Base-by-base conservation (phyloP, 805 yeast genomes). In the Candida krabiensis region DNA sequence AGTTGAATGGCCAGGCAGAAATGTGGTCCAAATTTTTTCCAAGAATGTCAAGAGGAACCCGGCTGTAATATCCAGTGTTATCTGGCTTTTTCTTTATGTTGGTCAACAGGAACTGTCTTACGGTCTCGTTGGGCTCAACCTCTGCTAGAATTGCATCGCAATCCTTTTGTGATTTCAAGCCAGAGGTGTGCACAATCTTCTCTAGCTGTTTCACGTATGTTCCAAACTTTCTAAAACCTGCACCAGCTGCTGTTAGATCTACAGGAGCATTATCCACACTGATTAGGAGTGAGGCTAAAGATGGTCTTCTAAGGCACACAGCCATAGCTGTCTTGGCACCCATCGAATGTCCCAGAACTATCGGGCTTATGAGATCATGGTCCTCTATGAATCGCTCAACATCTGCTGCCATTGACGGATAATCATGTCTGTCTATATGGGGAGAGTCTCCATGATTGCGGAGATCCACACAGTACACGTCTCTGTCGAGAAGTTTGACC, bases 311-410 rank as follows among this genome's bases (percentile, higher is more conserved):
- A 41, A 93, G 65, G 0, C 87, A 82, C 4, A 85, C 68, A 0
- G 93, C 89, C 97, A 91, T 90, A 5, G 83, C 96, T 0, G 91
- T 75, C 55, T 91, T 90, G 4, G 96, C 99, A 5, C 99, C 99
- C 93, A 86, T 83, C 0, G 91, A 83, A 57, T 85, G 93, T 0
- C 95, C 95, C 13, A 85, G 64, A 14, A 85, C 42, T n/a, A 85
- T 75, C 0, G 86, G 83, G 35, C 73, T 70, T 9, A 56, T 49
- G 30, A 71, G 49, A 2, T 60, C 48, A 7, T 71, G 67, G 3
- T 74, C 75, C 1, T 55, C 52, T 9, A 90, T 73, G 55, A 89
- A 91, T 14, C 63, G 52, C 48, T 81, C 88, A n/a, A 91, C 88
- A 58, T 91, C 99, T 0, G 86, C 81, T 0, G 96, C 83, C 66